Percentiles rank a stretch among this genome's conserved stretches.
These are phyloP conservation scores for Clonostachys sp. DNA, from an alignment of 2,329 filamentous ascomycete genomes.

Conservation along the genomic window DNA sequence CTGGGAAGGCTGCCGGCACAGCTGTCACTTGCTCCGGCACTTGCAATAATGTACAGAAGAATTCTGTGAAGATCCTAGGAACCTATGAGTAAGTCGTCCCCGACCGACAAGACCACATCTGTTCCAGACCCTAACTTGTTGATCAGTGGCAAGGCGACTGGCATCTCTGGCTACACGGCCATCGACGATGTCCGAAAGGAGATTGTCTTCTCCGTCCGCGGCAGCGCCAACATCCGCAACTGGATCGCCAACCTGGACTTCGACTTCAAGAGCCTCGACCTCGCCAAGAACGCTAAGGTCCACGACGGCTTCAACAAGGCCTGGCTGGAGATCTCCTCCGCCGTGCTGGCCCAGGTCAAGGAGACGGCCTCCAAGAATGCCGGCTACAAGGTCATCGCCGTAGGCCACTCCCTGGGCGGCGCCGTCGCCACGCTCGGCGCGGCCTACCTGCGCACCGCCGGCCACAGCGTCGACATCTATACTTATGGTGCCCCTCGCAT, in stretches of 20 bases:
- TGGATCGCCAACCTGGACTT: slow-evolving; percentile 51
- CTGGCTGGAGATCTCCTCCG: slow-evolving; percentile 47
- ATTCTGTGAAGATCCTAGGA: slow-evolving; percentile 35
- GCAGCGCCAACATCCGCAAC: slow-evolving; percentile 54
- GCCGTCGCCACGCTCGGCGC: slow-evolving; percentile 58
- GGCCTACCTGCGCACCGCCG: slow-evolving; percentile 45
- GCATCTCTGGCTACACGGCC: slow-evolving; percentile 45
- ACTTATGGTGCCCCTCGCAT: slow-evolving; percentile 64
- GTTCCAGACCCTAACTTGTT: background rate
- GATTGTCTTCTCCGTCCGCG: slow-evolving; percentile 58
- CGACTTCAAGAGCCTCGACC: slow-evolving; percentile 17
- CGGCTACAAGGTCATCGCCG: slow-evolving; percentile 47
- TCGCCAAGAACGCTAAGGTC: slow-evolving; percentile 36
- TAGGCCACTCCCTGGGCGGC: slow-evolving; percentile 66
- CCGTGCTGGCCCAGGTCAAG: slow-evolving; percentile 35
- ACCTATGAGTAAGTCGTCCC: slow-evolving; percentile 28
- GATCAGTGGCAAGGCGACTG: slow-evolving; percentile 31
- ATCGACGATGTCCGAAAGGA: slow-evolving; percentile 40
- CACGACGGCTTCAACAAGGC: slow-evolving; percentile 56
- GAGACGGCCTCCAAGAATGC: slow-evolving; percentile 40
- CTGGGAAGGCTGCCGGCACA: slow-evolving; percentile 26
- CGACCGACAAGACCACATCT: slow-evolving; percentile 1
- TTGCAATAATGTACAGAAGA: slow-evolving; percentile 37
- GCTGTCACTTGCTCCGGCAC: slow-evolving; percentile 34
- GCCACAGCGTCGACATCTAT: slow-evolving; percentile 49